phyloP scores from a whole-genome alignment of 192 early-diverging fungal species.

The Entomortierella beljakovae region DNA sequence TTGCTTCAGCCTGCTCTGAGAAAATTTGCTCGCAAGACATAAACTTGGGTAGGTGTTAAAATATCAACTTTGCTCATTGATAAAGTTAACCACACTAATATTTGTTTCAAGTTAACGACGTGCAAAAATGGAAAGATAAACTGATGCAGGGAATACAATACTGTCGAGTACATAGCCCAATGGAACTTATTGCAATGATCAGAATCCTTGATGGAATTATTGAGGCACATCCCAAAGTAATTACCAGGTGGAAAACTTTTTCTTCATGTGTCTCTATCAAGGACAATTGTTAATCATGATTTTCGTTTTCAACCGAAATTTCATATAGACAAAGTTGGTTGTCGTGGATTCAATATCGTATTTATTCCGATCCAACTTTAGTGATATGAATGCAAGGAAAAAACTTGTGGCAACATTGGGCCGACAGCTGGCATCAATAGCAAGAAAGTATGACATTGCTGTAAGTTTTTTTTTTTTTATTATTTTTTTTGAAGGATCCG shows the following conservation, averaged over 20 bases:
- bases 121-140: background rate
- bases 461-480: conserved; percentile 14
- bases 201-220: conserved; percentile 26
- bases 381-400: conserved; percentile 30
- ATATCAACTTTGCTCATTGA: background rate
- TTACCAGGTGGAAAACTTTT: background rate
- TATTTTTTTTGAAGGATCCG: background rate
- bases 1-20: conserved; percentile 5
- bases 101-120: too few species aligned
- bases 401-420: conserved; percentile 34
- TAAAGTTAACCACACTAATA: background rate
- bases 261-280: too few species aligned
- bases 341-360: conserved; percentile 46
- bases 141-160: conserved; percentile 48
- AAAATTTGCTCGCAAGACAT: background rate
- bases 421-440: conserved; percentile 14
- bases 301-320: too few species aligned
- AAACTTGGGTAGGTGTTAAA: background rate
- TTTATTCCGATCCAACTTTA: conserved; percentile 43
- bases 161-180: conserved; percentile 48
- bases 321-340: conserved; percentile 27
- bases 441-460: conserved; percentile 22
- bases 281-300: too few species aligned
- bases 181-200: conserved; percentile 46
- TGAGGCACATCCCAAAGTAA: conserved; percentile 22